These are phyloP conservation scores for Hypoxylon sp. DNA, from an alignment of 2,329 filamentous ascomycete genomes.

Conservation along the genomic window DNA sequence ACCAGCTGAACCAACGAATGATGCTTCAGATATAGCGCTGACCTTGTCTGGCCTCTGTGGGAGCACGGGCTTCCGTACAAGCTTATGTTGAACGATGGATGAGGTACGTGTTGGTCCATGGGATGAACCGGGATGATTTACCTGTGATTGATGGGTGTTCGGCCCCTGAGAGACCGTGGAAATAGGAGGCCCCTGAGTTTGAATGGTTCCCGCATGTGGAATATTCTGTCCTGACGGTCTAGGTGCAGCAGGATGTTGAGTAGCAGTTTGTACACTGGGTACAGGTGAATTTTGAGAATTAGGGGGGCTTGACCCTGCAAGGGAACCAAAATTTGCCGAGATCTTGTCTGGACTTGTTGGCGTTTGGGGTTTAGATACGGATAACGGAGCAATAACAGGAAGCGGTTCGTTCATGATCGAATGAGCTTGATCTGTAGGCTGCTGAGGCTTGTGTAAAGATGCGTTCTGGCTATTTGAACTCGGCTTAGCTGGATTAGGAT, in stretches of 20 bases:
- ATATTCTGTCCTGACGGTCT: constrained; percentile 6
- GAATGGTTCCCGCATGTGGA: neutral
- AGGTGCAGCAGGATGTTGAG: constrained; percentile 4
- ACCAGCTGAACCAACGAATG: constrained; percentile 7
- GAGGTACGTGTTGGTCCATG: constrained; percentile 9
- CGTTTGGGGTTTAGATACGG: constrained; percentile 42
- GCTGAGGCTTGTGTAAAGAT: constrained; percentile 12
- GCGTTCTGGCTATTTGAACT: constrained; percentile 14
- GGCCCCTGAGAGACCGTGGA: constrained; percentile 3
- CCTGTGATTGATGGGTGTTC: constrained; percentile 21
- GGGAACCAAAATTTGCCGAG: constrained; percentile 19
- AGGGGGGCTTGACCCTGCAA: constrained; percentile 9
- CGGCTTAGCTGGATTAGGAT: neutral
- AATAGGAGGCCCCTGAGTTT: constrained; percentile 18
- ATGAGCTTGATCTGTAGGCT: constrained; percentile 13
- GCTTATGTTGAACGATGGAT: constrained; percentile 22
- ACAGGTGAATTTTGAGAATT: constrained; percentile 26
- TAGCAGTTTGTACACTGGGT: constrained; percentile 11
- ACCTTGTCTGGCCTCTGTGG: constrained; percentile 21
- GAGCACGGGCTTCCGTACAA: constrained; percentile 26
- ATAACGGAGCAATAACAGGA: constrained; percentile 45
- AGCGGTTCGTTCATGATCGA: constrained; percentile 27
- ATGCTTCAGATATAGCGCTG: constrained; percentile 7
- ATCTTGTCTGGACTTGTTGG: constrained; percentile 35
- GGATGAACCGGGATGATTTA: constrained; percentile 10